These are phyloP conservation scores for Coprinopsis strossmayeri DNA, from an alignment of 768 basidiomycete species.

Conservation along the genomic window DNA sequence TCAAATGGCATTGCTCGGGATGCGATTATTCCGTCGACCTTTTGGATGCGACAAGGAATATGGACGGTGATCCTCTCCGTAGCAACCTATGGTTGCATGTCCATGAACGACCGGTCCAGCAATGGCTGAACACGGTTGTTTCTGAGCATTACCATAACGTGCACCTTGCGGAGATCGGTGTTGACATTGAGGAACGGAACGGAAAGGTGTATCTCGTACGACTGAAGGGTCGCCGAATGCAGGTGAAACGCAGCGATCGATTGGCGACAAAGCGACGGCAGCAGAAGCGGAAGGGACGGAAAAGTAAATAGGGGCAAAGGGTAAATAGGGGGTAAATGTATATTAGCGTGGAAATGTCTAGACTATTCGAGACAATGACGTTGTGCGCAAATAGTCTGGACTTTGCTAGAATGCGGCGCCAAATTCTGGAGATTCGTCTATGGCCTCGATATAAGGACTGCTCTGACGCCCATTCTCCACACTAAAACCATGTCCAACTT, in stretches of 20 bases:
- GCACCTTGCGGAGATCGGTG: not conserved
- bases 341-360: not conserved
- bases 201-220: not conserved
- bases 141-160: not conserved
- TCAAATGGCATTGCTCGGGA: conserved; percentile 1
- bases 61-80: too few species aligned
- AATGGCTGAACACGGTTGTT: not conserved
- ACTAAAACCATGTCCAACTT: conserved; percentile 46
- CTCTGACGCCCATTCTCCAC: not conserved
- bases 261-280: not conserved
- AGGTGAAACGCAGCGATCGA: not conserved
- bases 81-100: too few species aligned
- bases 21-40: not conserved
- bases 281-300: too few species aligned
- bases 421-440: not conserved
- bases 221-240: too few species aligned
- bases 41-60: too few species aligned
- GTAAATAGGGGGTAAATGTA: too few species aligned
- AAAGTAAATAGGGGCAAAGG: too few species aligned
- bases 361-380: not conserved
- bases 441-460: not conserved
- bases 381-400: not conserved
- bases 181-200: not conserved
- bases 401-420: not conserved
- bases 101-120: too few species aligned